Base-by-base conservation (phyloP, 139 green algal species). In the Coelastrella sp. region DNA sequence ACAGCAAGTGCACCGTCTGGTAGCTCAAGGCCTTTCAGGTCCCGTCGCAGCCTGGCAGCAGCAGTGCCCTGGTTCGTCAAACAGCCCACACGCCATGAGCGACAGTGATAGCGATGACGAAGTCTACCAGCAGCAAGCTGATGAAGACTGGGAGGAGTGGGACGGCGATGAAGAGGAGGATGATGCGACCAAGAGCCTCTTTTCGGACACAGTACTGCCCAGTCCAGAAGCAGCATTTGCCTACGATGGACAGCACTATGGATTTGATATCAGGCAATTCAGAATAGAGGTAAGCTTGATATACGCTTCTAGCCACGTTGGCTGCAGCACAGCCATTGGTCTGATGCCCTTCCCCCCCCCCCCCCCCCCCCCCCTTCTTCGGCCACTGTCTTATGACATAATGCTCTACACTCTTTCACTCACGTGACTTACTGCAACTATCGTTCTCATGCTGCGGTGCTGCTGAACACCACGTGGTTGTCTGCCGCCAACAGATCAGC, bases 121-220 rank as follows among this genome's bases (percentile, higher is more conserved):
- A 23, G 1, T 23, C 3, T 73, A 87, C 15, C 38, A 76, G 19
- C 51, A 30, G 3, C 25, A 63, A 38, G 17, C 68, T 37, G 89
- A 86, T 9, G 84, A 89, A 41, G 88, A 91, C 17, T 92, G 88
- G 88, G 85, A 92, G 34, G 88, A 92, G 2, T 93, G 88, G 88
- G 68, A 79, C 23, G 85, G 86, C 13, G 91, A 90, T 50, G 89
- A 79, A 1, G 88, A 85, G 5, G 89, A 91, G 2, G 88, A 92
- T 30, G 88, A 92, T 57, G 75, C 80, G 27, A 90, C 94, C 0
- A 73, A 86, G 59, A 92, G 89, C 79, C 83, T 98, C 19, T 97
- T 98, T 40, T 59, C 43, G n/a, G 81, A 84, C 1, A 37, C 48
- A 2, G 34, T 87, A 34, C 88, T 97, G 50, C 69, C 84, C 0